phyloP scores from a whole-genome alignment of 2,329 filamentous ascomycete species.

The Didymosphaeria variabile region DNA sequence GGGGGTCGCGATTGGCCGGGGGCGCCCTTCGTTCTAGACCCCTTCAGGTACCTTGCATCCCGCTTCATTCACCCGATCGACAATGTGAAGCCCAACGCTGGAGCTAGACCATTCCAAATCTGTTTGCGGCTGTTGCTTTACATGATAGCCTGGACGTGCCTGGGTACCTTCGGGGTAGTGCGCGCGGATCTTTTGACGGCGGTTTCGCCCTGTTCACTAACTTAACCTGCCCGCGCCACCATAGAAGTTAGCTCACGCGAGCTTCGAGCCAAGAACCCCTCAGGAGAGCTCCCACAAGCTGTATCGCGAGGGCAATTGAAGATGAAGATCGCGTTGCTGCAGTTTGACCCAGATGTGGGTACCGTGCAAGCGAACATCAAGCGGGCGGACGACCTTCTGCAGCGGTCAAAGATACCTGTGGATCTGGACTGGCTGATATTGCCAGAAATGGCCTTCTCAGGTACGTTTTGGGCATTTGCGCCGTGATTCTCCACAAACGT shows the following conservation, averaged over 20 bases:
- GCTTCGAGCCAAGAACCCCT: background rate
- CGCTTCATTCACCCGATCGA: constrained; percentile 12
- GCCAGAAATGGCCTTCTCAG: constrained; percentile 79
- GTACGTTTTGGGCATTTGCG: constrained; percentile 50
- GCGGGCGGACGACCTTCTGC: constrained; percentile 71
- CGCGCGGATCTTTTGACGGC: background rate
- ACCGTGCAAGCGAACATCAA: constrained; percentile 75
- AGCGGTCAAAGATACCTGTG: constrained; percentile 52
- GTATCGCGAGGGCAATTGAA: constrained; percentile 23
- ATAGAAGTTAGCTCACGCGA: constrained; percentile 3
- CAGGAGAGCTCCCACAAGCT: background rate
- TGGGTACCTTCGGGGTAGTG: background rate
- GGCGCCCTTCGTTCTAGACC: constrained; percentile 16
- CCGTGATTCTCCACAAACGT: constrained; percentile 1
- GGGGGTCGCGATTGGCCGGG: background rate
- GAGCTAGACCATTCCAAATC: constrained; percentile 1
- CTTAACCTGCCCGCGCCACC: constrained; percentile 1
- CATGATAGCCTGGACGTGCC: constrained; percentile 1
- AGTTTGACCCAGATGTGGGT: constrained; percentile 76
- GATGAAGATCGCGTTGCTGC: constrained; percentile 76
- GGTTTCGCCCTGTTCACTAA: background rate
- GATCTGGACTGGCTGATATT: constrained; percentile 75
- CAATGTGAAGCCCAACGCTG: constrained; percentile 1
- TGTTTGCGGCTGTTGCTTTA: background rate
- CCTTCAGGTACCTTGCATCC: constrained; percentile 21